phyloP scores from a whole-genome alignment of 352 stramenopile species.

The Blastocystis sp. region DNA sequence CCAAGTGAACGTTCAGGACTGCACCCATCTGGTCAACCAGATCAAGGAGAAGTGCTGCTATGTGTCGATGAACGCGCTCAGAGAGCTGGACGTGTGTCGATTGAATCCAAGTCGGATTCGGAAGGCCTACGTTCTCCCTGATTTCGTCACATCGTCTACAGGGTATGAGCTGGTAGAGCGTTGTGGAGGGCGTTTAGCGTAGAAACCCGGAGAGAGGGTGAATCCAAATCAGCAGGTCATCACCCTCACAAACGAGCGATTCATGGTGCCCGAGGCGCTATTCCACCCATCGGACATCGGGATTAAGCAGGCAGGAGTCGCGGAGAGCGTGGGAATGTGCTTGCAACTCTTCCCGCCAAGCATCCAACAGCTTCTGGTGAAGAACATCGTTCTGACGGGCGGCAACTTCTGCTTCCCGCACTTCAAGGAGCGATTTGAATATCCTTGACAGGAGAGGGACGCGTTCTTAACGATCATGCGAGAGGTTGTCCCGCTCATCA shows the following conservation, averaged over 20 bases:
- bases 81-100: constrained; percentile 17
- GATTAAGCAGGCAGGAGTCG: constrained; percentile 54
- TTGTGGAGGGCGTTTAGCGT: neutral
- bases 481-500: constrained; percentile 20
- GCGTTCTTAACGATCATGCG: constrained; percentile 8
- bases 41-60: constrained; percentile 60
- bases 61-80: constrained; percentile 11
- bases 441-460: neutral
- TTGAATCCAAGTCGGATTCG: neutral
- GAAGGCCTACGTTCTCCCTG: constrained; percentile 47
- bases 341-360: constrained; percentile 30
- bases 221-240: constrained; percentile 52
- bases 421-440: constrained; percentile 50
- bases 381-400: constrained; percentile 26
- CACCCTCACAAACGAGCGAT: constrained; percentile 29
- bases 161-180: constrained; percentile 34
- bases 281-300: constrained; percentile 67
- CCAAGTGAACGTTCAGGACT: constrained; percentile 66
- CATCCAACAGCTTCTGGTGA: neutral
- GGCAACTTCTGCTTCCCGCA: constrained; percentile 10
- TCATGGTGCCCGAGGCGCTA: constrained; percentile 65
- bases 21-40: constrained; percentile 25
- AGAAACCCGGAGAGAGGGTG: constrained; percentile 33
- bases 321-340: constrained; percentile 3
- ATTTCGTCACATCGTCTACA: constrained; percentile 52